Base-by-base conservation (phyloP, 129 eudicot species). In the Artemisia argyi region DNA sequence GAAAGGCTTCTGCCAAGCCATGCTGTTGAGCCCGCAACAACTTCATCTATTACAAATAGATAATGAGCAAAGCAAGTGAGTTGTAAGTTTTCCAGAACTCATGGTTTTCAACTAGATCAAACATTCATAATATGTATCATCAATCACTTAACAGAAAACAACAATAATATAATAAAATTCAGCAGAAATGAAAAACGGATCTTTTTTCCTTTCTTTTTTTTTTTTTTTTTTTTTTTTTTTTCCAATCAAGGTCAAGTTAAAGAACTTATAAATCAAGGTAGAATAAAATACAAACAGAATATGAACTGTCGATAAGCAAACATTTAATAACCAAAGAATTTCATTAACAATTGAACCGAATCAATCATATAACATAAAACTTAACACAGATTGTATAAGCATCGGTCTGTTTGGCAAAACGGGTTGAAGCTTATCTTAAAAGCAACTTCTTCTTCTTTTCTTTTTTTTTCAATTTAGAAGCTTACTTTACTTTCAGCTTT, bases 1-100 rank as follows among this genome's bases (percentile, higher is more conserved):
- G 97, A 94, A 65, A 94, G 91, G 57, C 99, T 94, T 83, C 87
- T 88, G 15, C 99, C 99, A 64, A 94, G 89, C 99, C 99, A 94
- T 70, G 99, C 99, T 72, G 99, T 89, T 72, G 99, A 94, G 54
- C 99, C 97, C 39, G 97, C 97, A 68, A 84, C 99, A 74, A 91
- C 99, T 83, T 94, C 98, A 72, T 82, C 97, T 90, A 75, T 69
- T 65, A 78, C 65, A 83, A 73, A 76, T 74, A 60, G 78, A 65
- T 64, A 58, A 30, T 78, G 59, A 76, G 72, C 44, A 59, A 66
- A 73, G 52, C 55, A 62, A 48, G 39, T 57, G 54, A 73, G 24
- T 50, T 62, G 13, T 17, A 46, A 66, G 51, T 17, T 61, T 42
- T 15, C 59, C 49, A 4, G 11, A 75, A 39, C 13, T 66, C 51